These are phyloP conservation scores for Saccharomyces paradoxus DNA, from an alignment of 805 yeast species.

Conservation along the genomic window DNA sequence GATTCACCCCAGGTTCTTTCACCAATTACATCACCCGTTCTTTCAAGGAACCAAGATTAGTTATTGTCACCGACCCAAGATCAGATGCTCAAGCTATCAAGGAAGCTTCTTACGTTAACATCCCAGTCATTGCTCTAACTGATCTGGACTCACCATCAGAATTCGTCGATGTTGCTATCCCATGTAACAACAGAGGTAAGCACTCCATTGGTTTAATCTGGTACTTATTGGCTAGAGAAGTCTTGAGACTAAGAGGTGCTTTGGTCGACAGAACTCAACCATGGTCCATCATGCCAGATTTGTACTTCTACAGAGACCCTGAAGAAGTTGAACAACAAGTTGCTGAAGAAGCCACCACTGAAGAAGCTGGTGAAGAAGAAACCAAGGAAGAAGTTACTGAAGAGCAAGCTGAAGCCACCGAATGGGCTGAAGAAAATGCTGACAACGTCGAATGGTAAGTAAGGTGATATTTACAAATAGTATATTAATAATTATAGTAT, in stretches of 20 bases:
- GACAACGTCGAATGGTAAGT: constrained; percentile 29
- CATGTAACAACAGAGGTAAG: constrained; percentile 99
- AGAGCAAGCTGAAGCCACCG: constrained; percentile 56
- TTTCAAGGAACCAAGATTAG: constrained; percentile 99
- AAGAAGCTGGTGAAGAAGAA: constrained; percentile 54
- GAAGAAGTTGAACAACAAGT: constrained; percentile 87
- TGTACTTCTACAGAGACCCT: constrained; percentile 99
- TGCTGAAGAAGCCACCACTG: constrained; percentile 62
- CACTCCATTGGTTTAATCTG: constrained; percentile 99
- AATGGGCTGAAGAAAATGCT: constrained; percentile 47
- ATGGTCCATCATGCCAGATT: constrained; percentile 99
- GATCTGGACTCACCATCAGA: constrained; percentile 99
- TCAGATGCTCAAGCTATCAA: constrained; percentile 99
- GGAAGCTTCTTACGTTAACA: constrained; percentile 99
- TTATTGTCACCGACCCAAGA: constrained; percentile 99
- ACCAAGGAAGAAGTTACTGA: constrained; percentile 75
- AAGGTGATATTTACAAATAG: constrained; percentile 9
- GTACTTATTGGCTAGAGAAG: constrained; percentile 99
- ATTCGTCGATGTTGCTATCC: constrained; percentile 98
- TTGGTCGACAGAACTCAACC: constrained; percentile 91
- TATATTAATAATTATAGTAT: constrained; percentile 8
- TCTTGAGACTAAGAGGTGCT: constrained; percentile 96
- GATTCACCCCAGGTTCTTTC: constrained; percentile 99
- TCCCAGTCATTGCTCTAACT: constrained; percentile 98
- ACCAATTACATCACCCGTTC: constrained; percentile 99